These are phyloP conservation scores for Chrysopogon serrulatus DNA, from an alignment of 176 grass and related monocot genomes.

Conservation along the genomic window DNA sequence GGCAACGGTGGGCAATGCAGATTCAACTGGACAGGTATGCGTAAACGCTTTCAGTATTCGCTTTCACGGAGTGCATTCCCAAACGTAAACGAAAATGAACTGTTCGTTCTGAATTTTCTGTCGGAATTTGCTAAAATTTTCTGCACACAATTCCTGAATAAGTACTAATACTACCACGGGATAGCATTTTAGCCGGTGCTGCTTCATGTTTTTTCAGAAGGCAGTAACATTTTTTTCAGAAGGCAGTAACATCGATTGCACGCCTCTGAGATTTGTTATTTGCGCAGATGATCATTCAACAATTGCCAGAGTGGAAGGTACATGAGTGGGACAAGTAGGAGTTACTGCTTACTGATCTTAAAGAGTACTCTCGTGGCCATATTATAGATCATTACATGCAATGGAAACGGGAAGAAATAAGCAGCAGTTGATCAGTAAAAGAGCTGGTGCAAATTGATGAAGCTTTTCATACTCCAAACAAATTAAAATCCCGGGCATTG, in stretches of 20 bases:
- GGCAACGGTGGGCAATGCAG: conserved; percentile 65
- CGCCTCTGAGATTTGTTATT: not conserved
- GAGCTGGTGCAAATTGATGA: not conserved
- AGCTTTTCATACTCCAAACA: not conserved
- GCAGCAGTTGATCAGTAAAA: conserved; percentile 4
- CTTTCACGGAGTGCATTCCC: not conserved
- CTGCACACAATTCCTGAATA: not conserved
- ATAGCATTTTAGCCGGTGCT: too few species aligned
- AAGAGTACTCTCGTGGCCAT: not conserved
- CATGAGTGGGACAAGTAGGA: conserved; percentile 70
- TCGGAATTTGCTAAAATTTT: not conserved
- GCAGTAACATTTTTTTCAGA: too few species aligned
- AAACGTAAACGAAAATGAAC: not conserved
- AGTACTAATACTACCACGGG: not conserved
- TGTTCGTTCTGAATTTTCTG: not conserved
- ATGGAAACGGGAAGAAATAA: not conserved
- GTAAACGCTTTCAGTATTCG: not conserved
- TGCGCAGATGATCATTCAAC: conserved; percentile 79
- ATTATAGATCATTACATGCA: not conserved
- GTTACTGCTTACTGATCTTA: not conserved
- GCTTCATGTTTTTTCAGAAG: not conserved
- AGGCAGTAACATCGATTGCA: not conserved
- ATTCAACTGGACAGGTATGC: conserved; percentile 78
- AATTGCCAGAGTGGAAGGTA: conserved; percentile 85
- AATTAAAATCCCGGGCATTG: not conserved